Conservation (phyloP, 371 early-diverging fungal species). For the Catenaria anguillulae region DNA sequence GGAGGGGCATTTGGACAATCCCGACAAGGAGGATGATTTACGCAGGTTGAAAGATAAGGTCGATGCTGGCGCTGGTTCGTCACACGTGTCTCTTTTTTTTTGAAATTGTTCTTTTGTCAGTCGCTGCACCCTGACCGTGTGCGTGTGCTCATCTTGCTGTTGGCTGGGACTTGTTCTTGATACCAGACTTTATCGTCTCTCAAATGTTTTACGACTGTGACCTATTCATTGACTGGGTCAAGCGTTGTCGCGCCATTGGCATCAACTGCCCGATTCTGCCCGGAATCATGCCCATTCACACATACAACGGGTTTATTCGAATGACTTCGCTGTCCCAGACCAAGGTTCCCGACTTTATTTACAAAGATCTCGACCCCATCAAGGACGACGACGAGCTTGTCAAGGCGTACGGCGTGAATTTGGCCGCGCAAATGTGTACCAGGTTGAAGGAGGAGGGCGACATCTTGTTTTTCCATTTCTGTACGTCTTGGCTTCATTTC, state of each 20-base stretch:
- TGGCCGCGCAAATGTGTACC: conserved; percentile 64
- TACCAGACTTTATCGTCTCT: conserved; percentile 78
- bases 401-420: conserved; percentile 78
- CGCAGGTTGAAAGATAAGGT: conserved; percentile 65
- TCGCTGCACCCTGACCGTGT: too few relatives aligned
- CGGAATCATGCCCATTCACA: conserved; percentile 90
- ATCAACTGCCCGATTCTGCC: conserved; percentile 80
- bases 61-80: conserved; percentile 84
- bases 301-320: conserved; percentile 73
- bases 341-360: conserved; percentile 62
- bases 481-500: too few relatives aligned
- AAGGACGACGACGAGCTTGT: conserved; percentile 92
- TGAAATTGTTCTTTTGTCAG: too few relatives aligned
- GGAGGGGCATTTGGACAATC: conserved; percentile 71
- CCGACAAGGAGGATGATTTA: conserved; percentile 56
- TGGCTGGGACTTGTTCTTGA: too few relatives aligned
- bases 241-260: conserved; percentile 49
- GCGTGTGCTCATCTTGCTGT: too few relatives aligned
- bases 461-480: too few relatives aligned
- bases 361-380: conserved; percentile 74
- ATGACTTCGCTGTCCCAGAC: conserved; percentile 78
- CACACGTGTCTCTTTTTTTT: too few relatives aligned
- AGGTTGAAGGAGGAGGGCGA: conserved; percentile 47
- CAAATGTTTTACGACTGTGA: conserved; percentile 89
- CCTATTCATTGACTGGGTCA: conserved; percentile 60